Evolutionary conservation across 208 protist genomes (phyloP).

Genomic region (Trypanosoma theileri): DNA sequence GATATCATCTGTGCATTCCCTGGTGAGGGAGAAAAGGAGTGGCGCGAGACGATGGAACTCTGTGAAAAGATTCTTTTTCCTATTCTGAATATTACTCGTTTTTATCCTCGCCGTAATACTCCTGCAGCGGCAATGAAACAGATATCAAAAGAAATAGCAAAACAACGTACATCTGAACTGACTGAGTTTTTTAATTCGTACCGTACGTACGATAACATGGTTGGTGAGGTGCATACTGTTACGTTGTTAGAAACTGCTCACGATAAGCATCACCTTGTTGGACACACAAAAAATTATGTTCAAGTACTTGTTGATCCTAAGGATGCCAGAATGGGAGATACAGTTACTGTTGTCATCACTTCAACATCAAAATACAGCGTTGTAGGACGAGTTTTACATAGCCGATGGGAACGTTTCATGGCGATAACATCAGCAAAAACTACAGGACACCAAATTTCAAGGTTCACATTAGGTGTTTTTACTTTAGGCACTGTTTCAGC

Average conservation of each 20-base stretch:
- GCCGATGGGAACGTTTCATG: constrained; percentile 6
- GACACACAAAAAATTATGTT: constrained; percentile 61
- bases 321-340: constrained; percentile 38
- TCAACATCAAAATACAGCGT: constrained; percentile 43
- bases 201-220: constrained; percentile 29
- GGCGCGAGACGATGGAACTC: constrained; percentile 60
- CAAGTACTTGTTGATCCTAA: constrained; percentile 54
- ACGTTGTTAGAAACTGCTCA: constrained; percentile 52
- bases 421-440: background rate
- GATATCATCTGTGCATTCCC: constrained; percentile 89
- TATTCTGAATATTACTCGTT: constrained; percentile 88
- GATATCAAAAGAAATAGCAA: constrained; percentile 38
- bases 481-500: background rate
- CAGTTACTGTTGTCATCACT: constrained; percentile 29
- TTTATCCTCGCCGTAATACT: constrained; percentile 86
- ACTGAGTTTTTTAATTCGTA: constrained; percentile 62
- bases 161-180: constrained; percentile 35
- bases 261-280: constrained; percentile 61
- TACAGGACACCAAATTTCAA: background rate
- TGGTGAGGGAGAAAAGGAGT: constrained; percentile 69
- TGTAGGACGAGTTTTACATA: constrained; percentile 23
- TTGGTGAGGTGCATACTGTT: constrained; percentile 39
- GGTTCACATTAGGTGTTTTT: background rate
- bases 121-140: constrained; percentile 70
- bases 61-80: constrained; percentile 37